Base-by-base conservation (phyloP, 768 basidiomycete species). In the Pleurotus tuber-regium region DNA sequence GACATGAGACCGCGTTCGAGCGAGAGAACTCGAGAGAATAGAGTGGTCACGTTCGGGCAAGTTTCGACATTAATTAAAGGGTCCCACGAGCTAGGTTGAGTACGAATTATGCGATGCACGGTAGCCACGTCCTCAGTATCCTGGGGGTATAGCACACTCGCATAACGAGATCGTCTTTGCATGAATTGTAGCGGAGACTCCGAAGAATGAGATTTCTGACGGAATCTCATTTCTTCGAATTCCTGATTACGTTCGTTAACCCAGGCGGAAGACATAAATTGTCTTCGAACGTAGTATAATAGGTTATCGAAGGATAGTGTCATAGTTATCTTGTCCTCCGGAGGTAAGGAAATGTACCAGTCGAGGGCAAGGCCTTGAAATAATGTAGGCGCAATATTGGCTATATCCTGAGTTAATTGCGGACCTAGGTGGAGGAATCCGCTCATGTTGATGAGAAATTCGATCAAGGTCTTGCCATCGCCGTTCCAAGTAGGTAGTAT, bases 141-240 rank as follows among this genome's bases (percentile, higher is more conserved):
- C 12, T 43, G 5, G n/a, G 24, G 26, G 26, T 31, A 33, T 6
- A 47, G 44, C 14, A 47, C 12, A 8, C 14, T 30, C 7, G 26
- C 7, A 30, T 29, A 23, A 4, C 18, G 7, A 6, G 18, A 4
- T 8, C 44, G 23, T 21, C 44, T 23, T 21, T 47, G 44, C 4
- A 47, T 12, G 18, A 47, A 47, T 5, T 31, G 11, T 18, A 47
- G 7, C 4, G 44, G 44, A 12, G 26, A 9, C 26, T 47, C 44
- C 1, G 52, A 53, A 4, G 8, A 33, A 2, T 16, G 31, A 1
- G 19, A 14, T 35, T 52, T 56, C 8, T 35, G 58, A 0, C 53
- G 28, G 39, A 56, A 59, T 14, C 38, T 28, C 57, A 58, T 58
- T 38, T 57, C 56, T 23, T 60, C 56, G 24, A 55, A 60, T 49